Percentiles rank a stretch among this genome's conserved stretches.
These are phyloP conservation scores for Bolboschoenus planiculmis DNA, from an alignment of 176 grass and related monocot species.

Conservation along the genomic window DNA sequence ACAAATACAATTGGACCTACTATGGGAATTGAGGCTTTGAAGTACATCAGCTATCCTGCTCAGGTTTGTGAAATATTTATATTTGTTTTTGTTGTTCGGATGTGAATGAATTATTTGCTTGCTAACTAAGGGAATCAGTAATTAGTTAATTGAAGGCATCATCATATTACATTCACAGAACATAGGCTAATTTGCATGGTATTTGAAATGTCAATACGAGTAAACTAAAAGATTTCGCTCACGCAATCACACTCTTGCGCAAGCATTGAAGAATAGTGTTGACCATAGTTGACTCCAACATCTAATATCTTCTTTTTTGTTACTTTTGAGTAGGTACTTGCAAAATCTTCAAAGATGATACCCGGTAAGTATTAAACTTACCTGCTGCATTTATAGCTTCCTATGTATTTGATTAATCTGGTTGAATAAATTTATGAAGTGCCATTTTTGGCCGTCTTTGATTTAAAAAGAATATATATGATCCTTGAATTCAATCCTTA, in stretches of 20 bases:
- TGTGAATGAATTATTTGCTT: neutral
- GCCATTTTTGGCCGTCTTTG: neutral
- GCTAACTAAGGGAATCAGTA: neutral
- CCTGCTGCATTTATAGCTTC: neutral
- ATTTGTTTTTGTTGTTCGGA: neutral
- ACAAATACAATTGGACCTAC: slow-evolving; percentile 91
- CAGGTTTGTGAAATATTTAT: slow-evolving; percentile 34
- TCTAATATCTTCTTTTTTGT: neutral
- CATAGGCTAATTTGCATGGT: neutral
- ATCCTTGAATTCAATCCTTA: neutral
- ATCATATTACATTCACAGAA: neutral
- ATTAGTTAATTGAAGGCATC: neutral
- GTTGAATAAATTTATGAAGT: neutral
- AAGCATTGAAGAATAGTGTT: neutral
- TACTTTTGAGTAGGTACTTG: slow-evolving; percentile 61
- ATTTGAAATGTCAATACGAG: neutral
- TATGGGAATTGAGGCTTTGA: slow-evolving; percentile 93
- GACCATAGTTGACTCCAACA: neutral
- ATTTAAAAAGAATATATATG: neutral
- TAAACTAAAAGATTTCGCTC: neutral
- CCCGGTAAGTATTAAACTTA: slow-evolving; percentile 48
- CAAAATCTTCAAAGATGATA: slow-evolving; percentile 99
- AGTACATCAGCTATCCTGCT: slow-evolving; percentile 98
- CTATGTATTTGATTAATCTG: neutral
- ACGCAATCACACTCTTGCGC: neutral